Percentiles rank a stretch among this genome's conserved stretches.
phyloP scores from a whole-genome alignment of 768 basidiomycete genomes.

The Rhodotorula kratochvilovae region DNA sequence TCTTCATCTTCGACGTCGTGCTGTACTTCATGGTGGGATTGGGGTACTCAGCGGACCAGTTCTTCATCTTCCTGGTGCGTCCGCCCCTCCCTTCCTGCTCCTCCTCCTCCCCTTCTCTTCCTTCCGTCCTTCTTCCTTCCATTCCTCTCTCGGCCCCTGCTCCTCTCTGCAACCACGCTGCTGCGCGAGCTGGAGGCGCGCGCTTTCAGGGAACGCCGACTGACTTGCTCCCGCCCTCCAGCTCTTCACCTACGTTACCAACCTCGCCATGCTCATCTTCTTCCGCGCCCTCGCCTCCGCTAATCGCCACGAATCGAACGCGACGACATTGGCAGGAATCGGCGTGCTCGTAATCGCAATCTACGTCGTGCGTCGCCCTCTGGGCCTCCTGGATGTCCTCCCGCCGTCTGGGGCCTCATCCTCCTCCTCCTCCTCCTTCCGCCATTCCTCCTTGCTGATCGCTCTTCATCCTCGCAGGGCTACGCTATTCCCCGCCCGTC shows the following conservation, averaged over 20 bases:
- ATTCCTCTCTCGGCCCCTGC: too few species aligned
- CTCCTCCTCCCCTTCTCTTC: neutral
- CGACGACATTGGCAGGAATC: conserved; percentile 15
- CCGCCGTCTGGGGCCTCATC: conserved; percentile 2
- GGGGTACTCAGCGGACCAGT: conserved; percentile 48
- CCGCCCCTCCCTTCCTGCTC: too few species aligned
- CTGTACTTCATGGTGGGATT: conserved; percentile 51
- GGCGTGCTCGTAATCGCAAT: conserved; percentile 47
- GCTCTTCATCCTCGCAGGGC: neutral
- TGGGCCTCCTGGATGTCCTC: neutral
- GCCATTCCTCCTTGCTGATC: too few species aligned
- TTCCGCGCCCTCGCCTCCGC: conserved; percentile 31
- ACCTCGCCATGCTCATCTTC: conserved; percentile 37
- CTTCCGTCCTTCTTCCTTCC: too few species aligned
- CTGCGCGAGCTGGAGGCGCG: too few species aligned
- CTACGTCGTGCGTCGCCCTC: conserved; percentile 42
- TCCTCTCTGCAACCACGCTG: too few species aligned
- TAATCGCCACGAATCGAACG: conserved; percentile 33
- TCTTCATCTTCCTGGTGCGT: conserved; percentile 49
- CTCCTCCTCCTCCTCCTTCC: too few species aligned
- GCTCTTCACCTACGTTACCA: conserved; percentile 49
- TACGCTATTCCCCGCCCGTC: conserved; percentile 46
- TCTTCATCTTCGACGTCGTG: conserved; percentile 39
- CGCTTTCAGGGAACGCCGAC: too few species aligned
- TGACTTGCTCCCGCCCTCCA: neutral